These are phyloP conservation scores for Neofusicoccum kwambonambiense DNA, from an alignment of 2,329 filamentous ascomycete species.

Conservation along the genomic window DNA sequence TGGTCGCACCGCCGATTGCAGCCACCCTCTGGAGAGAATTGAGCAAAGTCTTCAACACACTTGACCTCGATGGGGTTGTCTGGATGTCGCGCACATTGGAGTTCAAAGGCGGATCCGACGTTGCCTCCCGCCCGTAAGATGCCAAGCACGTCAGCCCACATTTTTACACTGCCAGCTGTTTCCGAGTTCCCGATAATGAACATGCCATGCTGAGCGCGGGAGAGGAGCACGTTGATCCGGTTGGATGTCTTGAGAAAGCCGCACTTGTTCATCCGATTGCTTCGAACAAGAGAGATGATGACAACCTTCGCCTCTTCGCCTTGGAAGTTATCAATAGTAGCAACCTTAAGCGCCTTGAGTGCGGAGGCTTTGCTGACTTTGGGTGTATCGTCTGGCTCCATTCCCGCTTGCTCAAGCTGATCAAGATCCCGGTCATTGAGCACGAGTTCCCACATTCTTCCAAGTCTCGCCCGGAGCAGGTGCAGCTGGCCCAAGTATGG, in stretches of 20 bases:
- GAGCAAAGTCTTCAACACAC: conserved; percentile 30
- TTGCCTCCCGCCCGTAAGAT: conserved; percentile 44
- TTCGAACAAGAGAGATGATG: conserved; percentile 68
- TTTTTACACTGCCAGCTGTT: conserved; percentile 56
- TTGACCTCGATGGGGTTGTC: conserved; percentile 27
- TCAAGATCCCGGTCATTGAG: conserved; percentile 63
- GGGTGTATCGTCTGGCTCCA: conserved; percentile 25
- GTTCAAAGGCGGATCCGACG: conserved; percentile 23
- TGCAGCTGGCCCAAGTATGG: conserved; percentile 61
- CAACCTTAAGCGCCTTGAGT: conserved; percentile 36
- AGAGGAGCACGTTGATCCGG: conserved; percentile 68
- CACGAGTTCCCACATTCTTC: conserved; percentile 57
- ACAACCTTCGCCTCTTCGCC: conserved; percentile 73
- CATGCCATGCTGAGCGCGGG: conserved; percentile 67
- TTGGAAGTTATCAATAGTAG: conserved; percentile 75
- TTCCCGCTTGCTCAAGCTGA: conserved; percentile 43
- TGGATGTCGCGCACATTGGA: conserved; percentile 32
- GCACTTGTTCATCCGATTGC: conserved; percentile 57
- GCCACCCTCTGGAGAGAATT: conserved; percentile 32
- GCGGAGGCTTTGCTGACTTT: conserved; percentile 5
- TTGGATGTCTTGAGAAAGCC: conserved; percentile 68
- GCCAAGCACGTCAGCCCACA: conserved; percentile 62
- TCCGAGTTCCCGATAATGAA: conserved; percentile 67
- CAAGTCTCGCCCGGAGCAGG: conserved; percentile 49
- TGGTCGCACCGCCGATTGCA: conserved; percentile 26